Percentiles rank a stretch among this genome's conserved stretches.
These are phyloP conservation scores for Groenewaldozyma auringiensis DNA, from an alignment of 1,139 yeast species.

Conservation along the genomic window DNA sequence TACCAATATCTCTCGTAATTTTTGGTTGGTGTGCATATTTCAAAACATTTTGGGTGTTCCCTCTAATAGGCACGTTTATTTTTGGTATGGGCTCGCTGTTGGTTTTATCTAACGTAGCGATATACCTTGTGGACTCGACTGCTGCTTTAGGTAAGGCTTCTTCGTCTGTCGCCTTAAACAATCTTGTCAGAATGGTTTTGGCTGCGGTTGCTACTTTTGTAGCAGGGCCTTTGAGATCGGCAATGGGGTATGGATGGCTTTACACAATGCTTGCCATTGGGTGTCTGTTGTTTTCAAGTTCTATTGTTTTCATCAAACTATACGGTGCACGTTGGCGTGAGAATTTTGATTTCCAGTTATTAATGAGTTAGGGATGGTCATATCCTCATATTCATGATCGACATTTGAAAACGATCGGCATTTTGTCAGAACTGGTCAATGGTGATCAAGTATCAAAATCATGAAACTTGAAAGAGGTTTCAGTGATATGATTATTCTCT, in stretches of 20 bases:
- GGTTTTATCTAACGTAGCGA: constrained; percentile 71
- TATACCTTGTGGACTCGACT: constrained; percentile 74
- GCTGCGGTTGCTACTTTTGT: constrained; percentile 75
- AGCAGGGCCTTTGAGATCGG: constrained; percentile 56
- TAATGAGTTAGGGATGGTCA: constrained; percentile 15
- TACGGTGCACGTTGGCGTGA: constrained; percentile 61
- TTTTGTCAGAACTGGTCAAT: too few species aligned
- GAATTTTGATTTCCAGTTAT: constrained; percentile 48
- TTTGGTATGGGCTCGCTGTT: constrained; percentile 83
- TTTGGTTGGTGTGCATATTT: constrained; percentile 77
- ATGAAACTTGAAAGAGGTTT: too few species aligned
- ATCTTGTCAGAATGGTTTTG: constrained; percentile 60
- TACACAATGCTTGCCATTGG: constrained; percentile 54
- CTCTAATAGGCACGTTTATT: constrained; percentile 70
- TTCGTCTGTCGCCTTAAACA: constrained; percentile 79
- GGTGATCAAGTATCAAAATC: too few species aligned
- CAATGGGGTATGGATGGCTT: constrained; percentile 62
- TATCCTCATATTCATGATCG: too few species aligned
- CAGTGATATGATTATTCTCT: too few species aligned
- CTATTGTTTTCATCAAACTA: constrained; percentile 45
- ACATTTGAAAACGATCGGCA: too few species aligned
- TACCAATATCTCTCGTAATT: constrained; percentile 59
- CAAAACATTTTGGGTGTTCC: constrained; percentile 61
- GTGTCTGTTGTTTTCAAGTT: constrained; percentile 38
- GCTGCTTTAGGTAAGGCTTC: constrained; percentile 74